These are phyloP conservation scores for Rhodotorula sp. DNA, from an alignment of 1,284 basidiomycete species.

Conservation along the genomic window DNA sequence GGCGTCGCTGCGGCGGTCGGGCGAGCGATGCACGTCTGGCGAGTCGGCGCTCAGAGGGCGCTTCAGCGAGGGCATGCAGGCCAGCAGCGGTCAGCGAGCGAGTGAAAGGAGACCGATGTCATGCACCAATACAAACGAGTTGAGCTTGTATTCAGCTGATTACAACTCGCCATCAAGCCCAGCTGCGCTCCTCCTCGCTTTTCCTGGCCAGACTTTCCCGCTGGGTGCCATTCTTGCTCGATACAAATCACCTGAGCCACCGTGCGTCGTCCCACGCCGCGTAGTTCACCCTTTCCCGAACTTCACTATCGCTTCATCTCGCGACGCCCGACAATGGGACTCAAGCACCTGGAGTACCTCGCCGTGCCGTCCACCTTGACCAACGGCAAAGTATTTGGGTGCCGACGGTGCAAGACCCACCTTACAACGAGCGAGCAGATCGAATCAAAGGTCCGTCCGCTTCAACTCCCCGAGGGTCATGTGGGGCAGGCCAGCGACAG, in stretches of 20 bases:
- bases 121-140: no score
- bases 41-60: background rate
- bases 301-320: no score
- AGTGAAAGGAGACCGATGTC: background rate
- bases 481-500: background rate
- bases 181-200: no score
- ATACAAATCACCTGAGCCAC: no score
- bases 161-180: no score
- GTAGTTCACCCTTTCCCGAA: no score
- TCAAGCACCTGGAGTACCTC: constrained; percentile 42
- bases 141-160: no score
- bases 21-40: no score
- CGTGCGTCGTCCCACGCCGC: no score
- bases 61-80: background rate
- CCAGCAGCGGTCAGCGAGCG: background rate
- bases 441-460: constrained; percentile 75
- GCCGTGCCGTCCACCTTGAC: constrained; percentile 9
- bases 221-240: no score
- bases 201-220: no score
- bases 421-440: constrained; percentile 87
- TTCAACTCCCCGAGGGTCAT: background rate
- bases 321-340: constrained; percentile 30
- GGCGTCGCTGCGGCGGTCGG: no score
- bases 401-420: constrained; percentile 86
- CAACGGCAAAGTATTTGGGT: constrained; percentile 68